Conservation (phyloP, 2,329 filamentous ascomycete species). For the Ophiosphaerella herpotricha region DNA sequence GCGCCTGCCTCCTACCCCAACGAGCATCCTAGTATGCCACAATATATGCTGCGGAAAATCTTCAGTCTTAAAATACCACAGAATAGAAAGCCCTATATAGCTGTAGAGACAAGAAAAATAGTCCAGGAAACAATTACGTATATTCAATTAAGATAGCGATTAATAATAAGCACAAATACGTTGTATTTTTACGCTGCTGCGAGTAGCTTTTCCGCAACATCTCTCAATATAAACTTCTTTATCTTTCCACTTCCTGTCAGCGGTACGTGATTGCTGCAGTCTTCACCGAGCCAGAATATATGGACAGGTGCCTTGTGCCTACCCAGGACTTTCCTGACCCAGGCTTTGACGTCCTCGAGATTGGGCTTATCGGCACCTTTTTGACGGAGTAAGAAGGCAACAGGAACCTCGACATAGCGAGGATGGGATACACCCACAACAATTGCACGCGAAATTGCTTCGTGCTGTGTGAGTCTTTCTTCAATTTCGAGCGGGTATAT, state of each 20-base stretch:
- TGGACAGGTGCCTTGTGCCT: conserved; percentile 64
- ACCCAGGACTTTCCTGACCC: conserved; percentile 46
- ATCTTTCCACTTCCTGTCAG: conserved; percentile 53
- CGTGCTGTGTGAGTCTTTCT: conserved; percentile 69
- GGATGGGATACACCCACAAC: conserved; percentile 71
- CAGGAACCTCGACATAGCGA: conserved; percentile 76
- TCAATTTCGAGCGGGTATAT: conserved; percentile 74
- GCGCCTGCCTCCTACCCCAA: too few species aligned
- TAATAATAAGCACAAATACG: too few species aligned
- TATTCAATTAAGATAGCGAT: too few species aligned
- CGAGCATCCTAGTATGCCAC: too few species aligned
- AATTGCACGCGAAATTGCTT: conserved; percentile 65
- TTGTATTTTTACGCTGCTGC: background rate
- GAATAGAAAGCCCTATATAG: too few species aligned
- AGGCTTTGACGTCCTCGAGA: conserved; percentile 42
- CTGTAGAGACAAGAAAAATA: too few species aligned
- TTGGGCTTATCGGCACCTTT: conserved; percentile 26
- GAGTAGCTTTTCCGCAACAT: conserved; percentile 33
- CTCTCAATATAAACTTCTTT: conserved; percentile 47
- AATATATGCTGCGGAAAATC: too few species aligned
- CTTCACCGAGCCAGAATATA: conserved; percentile 74
- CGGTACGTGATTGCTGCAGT: conserved; percentile 44
- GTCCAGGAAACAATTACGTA: too few species aligned
- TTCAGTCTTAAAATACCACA: too few species aligned
- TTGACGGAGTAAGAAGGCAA: conserved; percentile 60